Evolutionary conservation across 768 basidiomycete species (phyloP).

Genomic region (Hydnomerulius pinastri): DNA sequence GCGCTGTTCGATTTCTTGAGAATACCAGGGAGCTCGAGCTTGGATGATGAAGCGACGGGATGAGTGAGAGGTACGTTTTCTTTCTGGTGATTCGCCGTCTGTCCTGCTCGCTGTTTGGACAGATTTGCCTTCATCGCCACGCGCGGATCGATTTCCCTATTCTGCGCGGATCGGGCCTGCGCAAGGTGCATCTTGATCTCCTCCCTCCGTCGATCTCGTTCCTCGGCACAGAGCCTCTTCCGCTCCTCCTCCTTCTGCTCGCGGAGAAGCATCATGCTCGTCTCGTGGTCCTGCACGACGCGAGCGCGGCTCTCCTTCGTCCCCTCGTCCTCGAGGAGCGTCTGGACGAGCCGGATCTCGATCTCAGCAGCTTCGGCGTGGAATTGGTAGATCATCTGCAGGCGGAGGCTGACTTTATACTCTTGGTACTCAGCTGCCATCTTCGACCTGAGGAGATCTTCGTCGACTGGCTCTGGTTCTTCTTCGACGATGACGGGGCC

Average conservation of each 20-base stretch:
- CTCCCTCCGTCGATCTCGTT: constrained; percentile 27
- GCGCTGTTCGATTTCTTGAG: constrained; percentile 28
- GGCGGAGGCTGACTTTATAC: constrained; percentile 32
- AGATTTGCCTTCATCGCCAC: constrained; percentile 14
- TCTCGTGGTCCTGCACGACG: constrained; percentile 33
- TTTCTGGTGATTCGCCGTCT: constrained; percentile 26
- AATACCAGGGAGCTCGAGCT: constrained; percentile 21
- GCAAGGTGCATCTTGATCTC: constrained; percentile 21
- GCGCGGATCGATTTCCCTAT: constrained; percentile 15
- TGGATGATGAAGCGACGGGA: constrained; percentile 11
- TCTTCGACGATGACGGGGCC: constrained; percentile 32
- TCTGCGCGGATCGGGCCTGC: constrained; percentile 20
- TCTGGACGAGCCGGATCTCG: constrained; percentile 32
- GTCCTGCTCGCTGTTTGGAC: constrained; percentile 13
- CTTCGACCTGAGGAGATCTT: constrained; percentile 31
- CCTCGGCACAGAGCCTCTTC: constrained; percentile 30
- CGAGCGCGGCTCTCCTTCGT: constrained; percentile 31
- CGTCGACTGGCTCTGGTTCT: constrained; percentile 28
- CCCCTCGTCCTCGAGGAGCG: constrained; percentile 24
- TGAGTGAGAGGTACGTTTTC: constrained; percentile 24
- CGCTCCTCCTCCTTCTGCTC: constrained; percentile 35
- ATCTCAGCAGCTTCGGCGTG: constrained; percentile 30
- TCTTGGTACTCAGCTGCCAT: constrained; percentile 35
- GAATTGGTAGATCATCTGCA: constrained; percentile 37
- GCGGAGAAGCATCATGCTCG: constrained; percentile 33